Base-by-base conservation (phyloP, 768 basidiomycete species). In the Boletus bicolor region DNA sequence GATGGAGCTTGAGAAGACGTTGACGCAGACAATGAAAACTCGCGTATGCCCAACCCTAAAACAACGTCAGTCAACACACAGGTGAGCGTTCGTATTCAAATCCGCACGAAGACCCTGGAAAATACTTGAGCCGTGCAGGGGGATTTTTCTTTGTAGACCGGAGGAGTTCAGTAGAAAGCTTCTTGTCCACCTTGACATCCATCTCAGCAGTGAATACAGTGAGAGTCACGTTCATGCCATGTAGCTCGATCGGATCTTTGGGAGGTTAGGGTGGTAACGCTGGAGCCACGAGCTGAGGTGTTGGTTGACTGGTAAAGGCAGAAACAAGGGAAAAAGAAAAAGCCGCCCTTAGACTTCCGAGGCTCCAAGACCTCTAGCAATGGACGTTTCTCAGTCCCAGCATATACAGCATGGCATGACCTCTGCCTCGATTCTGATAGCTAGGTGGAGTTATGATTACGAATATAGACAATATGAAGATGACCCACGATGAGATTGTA, bases 121-220 rank as follows among this genome's bases (percentile, higher is more conserved):
- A 38, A 96, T 82, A 51, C 90, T 79, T 84, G 67, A 94, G 81
- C 49, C 76, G 81, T 5, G 73, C 74, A 0, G 96, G 96, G 0
- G 92, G 89, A 52, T 90, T 86, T 77, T 99, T 99, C 81, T 98
- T 98, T 11, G 95, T 99, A 1, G 93, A 91, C 55, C 96, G 79
- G 56, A 89, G 81, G 35, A 98, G 75, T 69, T 98, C 96, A 9
- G 75, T 69, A 2, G 82, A 76, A 46, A 88, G 73, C 65, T 87
- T 89, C 70, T 82, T 79, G 58, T 83, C 83, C 17, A 91, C 68
- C 42, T 72, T 77, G 19, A 91, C 86, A 44, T 79, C 78, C 14
- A 90, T 79, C 12, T 67, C 65, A 4, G 74, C 74, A 17, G 64
- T 68, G 52, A 72, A 76, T 12, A 74, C 61, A 6, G 66, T 71